Conservation (phyloP, 2,329 filamentous ascomycete genomes). For the Ophioceras dolichostomum region DNA sequence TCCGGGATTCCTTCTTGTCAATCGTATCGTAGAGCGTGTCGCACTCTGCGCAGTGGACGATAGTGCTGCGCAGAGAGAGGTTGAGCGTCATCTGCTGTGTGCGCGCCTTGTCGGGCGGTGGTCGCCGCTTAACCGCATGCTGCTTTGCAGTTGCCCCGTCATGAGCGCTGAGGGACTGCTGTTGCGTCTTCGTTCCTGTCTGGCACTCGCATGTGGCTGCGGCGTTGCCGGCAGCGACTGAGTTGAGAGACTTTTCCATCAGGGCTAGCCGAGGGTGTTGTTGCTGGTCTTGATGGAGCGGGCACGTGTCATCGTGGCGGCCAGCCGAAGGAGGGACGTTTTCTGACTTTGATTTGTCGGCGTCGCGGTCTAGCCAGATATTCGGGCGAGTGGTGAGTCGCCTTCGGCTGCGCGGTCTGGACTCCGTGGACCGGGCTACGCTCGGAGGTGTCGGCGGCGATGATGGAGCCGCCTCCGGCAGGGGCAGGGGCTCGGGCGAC, state of each 20-base stretch:
- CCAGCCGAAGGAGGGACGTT: background rate
- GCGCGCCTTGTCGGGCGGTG: conserved; percentile 10
- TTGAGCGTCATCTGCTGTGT: conserved; percentile 28
- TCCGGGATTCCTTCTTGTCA: conserved; percentile 20
- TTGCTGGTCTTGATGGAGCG: no score
- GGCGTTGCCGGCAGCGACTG: no score
- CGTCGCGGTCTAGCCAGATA: background rate
- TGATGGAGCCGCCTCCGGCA: background rate
- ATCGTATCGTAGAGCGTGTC: conserved; percentile 31
- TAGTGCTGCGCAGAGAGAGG: conserved; percentile 19
- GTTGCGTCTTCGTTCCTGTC: conserved; percentile 3
- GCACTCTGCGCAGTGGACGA: conserved; percentile 28
- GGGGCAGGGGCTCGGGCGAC: background rate
- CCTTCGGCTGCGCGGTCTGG: conserved; percentile 14
- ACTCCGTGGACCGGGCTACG: background rate
- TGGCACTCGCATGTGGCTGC: no score
- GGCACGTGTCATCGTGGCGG: no score
- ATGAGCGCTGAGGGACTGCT: no score
- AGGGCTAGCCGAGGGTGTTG: background rate
- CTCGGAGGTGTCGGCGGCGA: background rate
- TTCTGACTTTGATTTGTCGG: background rate
- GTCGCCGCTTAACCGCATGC: no score
- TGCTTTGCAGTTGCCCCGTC: no score
- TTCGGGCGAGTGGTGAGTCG: conserved; percentile 18
- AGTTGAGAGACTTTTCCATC: background rate